Conservation (phyloP, 176 grass and related monocot genomes). For the Rhynchospora breviuscula region DNA sequence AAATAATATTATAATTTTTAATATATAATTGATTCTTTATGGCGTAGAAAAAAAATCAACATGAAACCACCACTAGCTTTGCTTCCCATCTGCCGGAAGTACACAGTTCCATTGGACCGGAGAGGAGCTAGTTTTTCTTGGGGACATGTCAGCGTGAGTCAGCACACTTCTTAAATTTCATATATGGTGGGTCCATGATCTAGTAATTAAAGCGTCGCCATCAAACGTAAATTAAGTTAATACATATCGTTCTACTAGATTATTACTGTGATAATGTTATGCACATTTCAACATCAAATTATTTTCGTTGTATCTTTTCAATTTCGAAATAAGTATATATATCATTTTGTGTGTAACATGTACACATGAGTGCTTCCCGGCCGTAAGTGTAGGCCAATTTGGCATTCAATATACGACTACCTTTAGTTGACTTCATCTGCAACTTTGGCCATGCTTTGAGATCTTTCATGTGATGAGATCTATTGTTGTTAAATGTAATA, state of each 20-base stretch:
- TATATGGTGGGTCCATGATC: neutral
- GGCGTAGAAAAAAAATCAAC: neutral
- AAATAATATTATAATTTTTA: too few relatives aligned
- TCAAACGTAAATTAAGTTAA: neutral
- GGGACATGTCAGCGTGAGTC: neutral
- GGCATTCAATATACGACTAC: neutral
- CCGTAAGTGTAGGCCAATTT: neutral
- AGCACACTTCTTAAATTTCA: neutral
- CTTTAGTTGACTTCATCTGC: neutral
- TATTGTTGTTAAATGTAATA: neutral
- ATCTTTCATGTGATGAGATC: neutral
- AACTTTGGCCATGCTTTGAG: neutral
- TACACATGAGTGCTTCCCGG: neutral
- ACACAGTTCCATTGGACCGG: neutral
- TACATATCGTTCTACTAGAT: neutral
- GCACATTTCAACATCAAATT: neutral
- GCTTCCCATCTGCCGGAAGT: neutral
- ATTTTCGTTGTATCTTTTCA: neutral
- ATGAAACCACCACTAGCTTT: neutral
- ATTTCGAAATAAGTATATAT: neutral
- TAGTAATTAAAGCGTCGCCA: neutral
- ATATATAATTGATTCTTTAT: neutral
- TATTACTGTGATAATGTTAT: neutral
- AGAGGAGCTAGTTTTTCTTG: neutral
- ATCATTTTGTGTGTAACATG: neutral